These are phyloP conservation scores for Hordeum pubiflorum DNA, from an alignment of 202 grass and related monocot genomes.

Conservation along the genomic window DNA sequence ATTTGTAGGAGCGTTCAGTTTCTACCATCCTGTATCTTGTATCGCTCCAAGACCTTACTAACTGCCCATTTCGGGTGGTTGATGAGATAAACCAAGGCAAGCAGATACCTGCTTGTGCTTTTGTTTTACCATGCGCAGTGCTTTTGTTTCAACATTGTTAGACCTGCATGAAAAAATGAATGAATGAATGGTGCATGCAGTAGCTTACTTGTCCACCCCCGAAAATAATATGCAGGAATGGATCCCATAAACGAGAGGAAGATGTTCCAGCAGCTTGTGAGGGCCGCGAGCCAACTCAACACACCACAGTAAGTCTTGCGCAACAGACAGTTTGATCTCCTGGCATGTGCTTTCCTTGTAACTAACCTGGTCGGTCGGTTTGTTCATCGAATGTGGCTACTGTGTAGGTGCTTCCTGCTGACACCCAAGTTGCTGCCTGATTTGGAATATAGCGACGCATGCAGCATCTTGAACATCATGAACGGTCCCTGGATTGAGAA, in stretches of 20 bases:
- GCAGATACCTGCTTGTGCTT: background rate
- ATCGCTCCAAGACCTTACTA: conserved; percentile 96
- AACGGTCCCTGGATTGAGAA: conserved; percentile 90
- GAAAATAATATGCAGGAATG: conserved; percentile 49
- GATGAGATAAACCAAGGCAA: conserved; percentile 99
- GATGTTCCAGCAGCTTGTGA: conserved; percentile 98
- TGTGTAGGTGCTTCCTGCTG: conserved; percentile 78
- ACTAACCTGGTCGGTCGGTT: background rate
- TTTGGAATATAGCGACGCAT: conserved; percentile 82
- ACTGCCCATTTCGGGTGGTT: conserved; percentile 87
- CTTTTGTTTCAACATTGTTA: background rate
- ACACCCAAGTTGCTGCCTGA: conserved; percentile 91
- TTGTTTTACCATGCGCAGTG: background rate
- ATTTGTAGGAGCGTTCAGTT: conserved; percentile 79
- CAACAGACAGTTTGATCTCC: background rate
- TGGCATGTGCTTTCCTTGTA: background rate
- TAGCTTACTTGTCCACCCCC: background rate
- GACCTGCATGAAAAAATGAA: background rate
- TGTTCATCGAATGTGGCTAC: background rate
- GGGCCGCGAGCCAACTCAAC: conserved; percentile 84
- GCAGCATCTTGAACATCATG: conserved; percentile 97
- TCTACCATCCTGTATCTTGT: conserved; percentile 95
- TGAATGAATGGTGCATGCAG: background rate
- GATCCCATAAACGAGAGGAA: conserved; percentile 96
- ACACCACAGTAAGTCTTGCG: conserved; percentile 67